These are phyloP conservation scores for Coleophoma eucalyptorum DNA, from an alignment of 2,329 filamentous ascomycete species.

Conservation along the genomic window DNA sequence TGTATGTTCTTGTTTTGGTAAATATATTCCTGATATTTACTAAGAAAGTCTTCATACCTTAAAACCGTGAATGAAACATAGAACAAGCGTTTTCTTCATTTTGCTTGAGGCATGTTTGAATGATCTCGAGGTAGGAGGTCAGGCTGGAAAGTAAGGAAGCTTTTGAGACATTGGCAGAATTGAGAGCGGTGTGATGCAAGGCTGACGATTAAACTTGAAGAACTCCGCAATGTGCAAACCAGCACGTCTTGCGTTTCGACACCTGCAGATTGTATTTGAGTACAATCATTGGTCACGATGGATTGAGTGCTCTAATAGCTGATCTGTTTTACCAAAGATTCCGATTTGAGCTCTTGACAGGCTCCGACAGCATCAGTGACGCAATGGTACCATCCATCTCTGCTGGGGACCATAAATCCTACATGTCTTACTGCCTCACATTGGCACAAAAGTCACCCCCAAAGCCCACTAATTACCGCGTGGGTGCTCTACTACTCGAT, in stretches of 20 bases:
- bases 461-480: conserved; percentile 86
- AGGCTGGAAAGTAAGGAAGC: neutral
- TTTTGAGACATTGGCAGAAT: neutral
- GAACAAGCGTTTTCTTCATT: conserved; percentile 74
- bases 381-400: neutral
- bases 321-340: too few relatives aligned
- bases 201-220: too few relatives aligned
- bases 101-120: conserved; percentile 24
- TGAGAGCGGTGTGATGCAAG: too few relatives aligned
- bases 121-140: neutral
- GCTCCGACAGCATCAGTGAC: too few relatives aligned
- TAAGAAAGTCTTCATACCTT: conserved; percentile 46
- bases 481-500: conserved; percentile 83
- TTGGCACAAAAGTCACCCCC: conserved; percentile 77
- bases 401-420: conserved; percentile 25
- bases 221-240: too few relatives aligned
- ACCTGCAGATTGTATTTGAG: too few relatives aligned
- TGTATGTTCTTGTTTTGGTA: neutral
- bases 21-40: too few relatives aligned
- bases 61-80: conserved; percentile 88
- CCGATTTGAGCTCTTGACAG: too few relatives aligned
- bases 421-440: conserved; percentile 70
- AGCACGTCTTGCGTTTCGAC: too few relatives aligned
- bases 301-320: too few relatives aligned
- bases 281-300: too few relatives aligned